A percentile compares a stretch with the other conserved stretches of the same genome.
These are phyloP conservation scores for Calonectria fujianensis DNA, from an alignment of 2,329 filamentous ascomycete genomes.

Conservation along the genomic window DNA sequence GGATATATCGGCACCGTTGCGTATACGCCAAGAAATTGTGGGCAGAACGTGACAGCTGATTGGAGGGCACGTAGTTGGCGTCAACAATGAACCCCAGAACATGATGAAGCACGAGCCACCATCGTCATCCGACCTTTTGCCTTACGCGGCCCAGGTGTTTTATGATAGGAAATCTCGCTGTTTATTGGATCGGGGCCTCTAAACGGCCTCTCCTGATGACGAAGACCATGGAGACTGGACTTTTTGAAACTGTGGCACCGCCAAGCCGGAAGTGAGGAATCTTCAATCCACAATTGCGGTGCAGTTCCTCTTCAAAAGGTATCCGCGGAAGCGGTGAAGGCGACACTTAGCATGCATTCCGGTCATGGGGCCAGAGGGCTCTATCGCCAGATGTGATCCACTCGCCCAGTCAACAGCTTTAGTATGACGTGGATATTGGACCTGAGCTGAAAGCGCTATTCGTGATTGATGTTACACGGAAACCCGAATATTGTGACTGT, in stretches of 20 bases:
- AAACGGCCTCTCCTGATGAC: not conserved
- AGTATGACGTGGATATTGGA: no score
- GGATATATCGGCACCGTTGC: constrained; percentile 19
- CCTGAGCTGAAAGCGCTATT: no score
- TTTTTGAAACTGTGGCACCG: not conserved
- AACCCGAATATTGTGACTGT: no score
- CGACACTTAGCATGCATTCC: no score
- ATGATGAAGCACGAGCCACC: constrained; percentile 20
- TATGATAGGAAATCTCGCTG: no score
- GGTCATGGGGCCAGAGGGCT: no score
- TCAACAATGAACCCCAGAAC: not conserved
- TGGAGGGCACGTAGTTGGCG: not conserved
- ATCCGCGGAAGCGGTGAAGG: not conserved
- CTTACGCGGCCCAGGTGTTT: constrained; percentile 16
- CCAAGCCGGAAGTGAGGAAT: constrained; percentile 6
- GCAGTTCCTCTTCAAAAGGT: not conserved
- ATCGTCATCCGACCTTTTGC: constrained; percentile 19
- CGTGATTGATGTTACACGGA: no score
- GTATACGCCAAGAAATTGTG: constrained; percentile 14
- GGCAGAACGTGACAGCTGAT: not conserved
- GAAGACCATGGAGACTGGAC: not conserved
- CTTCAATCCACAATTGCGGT: not conserved
- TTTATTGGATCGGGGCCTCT: not conserved
- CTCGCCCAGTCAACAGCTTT: no score
- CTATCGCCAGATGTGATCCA: no score